A percentile compares a stretch with the other conserved stretches of the same genome.
These are phyloP conservation scores for Euphorbia tirucalli DNA, from an alignment of 345 rosid genomes.

Conservation along the genomic window DNA sequence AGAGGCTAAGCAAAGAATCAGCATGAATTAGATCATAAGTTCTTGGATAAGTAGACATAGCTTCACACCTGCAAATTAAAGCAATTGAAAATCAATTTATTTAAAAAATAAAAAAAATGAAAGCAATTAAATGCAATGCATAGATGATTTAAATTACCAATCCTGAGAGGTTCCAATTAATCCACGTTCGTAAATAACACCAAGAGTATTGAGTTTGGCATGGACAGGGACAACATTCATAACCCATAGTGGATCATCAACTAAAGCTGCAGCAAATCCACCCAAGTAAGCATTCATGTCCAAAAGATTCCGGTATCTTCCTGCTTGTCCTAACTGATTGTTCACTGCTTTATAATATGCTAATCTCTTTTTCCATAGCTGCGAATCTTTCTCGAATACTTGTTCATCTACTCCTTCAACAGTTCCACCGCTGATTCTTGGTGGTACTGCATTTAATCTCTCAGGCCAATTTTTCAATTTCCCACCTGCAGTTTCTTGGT, in stretches of 20 bases:
- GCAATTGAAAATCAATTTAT: too few species aligned
- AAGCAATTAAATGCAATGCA: too few species aligned
- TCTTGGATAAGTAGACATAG: constrained; percentile 60
- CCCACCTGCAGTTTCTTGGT: constrained; percentile 38
- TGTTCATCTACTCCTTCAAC: constrained; percentile 40
- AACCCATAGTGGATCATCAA: constrained; percentile 41
- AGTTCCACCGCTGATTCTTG: constrained; percentile 43
- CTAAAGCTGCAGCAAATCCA: constrained; percentile 47
- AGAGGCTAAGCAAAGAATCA: constrained; percentile 35
- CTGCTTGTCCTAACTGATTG: constrained; percentile 34
- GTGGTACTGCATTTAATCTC: constrained; percentile 42
- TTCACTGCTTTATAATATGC: constrained; percentile 42
- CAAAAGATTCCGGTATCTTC: constrained; percentile 46
- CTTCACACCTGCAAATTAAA: constrained; percentile 46
- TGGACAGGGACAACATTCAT: constrained; percentile 51
- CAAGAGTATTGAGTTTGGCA: constrained; percentile 40
- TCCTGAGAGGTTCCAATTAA: constrained; percentile 48
- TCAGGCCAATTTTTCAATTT: constrained; percentile 38
- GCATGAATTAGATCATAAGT: constrained; percentile 55
- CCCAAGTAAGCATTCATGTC: constrained; percentile 54
- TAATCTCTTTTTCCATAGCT: constrained; percentile 42
- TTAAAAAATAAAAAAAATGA: too few species aligned
- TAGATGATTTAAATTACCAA: constrained; percentile 25
- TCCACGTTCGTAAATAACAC: constrained; percentile 48
- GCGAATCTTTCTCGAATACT: constrained; percentile 26